phyloP scores from a whole-genome alignment of 75 land plant genomes.

The Azolla pinnata region DNA sequence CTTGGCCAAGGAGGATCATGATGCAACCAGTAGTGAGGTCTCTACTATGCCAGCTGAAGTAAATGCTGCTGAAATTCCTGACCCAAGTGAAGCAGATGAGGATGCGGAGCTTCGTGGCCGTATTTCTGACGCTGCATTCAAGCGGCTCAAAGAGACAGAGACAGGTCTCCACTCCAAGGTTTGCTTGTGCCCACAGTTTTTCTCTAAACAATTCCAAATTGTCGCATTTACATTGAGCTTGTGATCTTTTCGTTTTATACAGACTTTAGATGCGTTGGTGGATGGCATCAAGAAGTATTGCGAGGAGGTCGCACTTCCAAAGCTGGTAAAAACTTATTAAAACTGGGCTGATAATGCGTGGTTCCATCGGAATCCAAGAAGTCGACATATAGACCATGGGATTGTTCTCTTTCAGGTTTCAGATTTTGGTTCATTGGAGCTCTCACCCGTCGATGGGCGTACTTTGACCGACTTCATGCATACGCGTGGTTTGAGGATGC shows the following conservation, averaged over 20 bases:
- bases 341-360: not conserved
- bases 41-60: no score
- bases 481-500: slow-evolving; percentile 86
- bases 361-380: no score
- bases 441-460: slow-evolving; percentile 97
- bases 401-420: slow-evolving; percentile 46
- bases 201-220: no score
- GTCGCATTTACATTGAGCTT: not conserved
- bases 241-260: slow-evolving; percentile 5
- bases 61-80: not conserved
- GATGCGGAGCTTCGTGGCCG: slow-evolving; percentile 36
- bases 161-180: slow-evolving; percentile 87
- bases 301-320: slow-evolving; percentile 83
- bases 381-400: not conserved
- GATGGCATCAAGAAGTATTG: slow-evolving; percentile 76
- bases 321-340: slow-evolving; percentile 42
- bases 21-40: no score
- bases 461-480: slow-evolving; percentile 98
- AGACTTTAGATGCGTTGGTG: slow-evolving; percentile 72
- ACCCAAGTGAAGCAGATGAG: slow-evolving; percentile 25
- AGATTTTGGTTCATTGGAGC: slow-evolving; percentile 94
- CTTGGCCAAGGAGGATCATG: not conserved
- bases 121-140: slow-evolving; percentile 59
- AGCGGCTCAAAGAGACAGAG: slow-evolving; percentile 80
- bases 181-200: not conserved